Conservation (phyloP, 2,329 filamentous ascomycete genomes). For the Penicillium freii region DNA sequence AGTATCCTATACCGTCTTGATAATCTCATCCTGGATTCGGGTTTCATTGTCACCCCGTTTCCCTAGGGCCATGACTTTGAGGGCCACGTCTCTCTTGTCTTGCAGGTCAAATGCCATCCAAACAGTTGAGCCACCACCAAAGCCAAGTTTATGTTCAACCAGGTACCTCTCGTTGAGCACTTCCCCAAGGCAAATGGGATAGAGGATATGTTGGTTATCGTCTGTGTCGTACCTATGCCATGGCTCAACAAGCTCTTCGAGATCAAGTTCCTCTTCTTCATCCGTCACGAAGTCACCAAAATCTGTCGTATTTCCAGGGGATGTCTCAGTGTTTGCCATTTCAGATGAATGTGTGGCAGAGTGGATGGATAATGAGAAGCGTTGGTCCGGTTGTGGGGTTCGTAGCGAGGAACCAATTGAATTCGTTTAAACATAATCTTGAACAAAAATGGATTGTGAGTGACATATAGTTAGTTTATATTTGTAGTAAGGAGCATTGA, state of each 20-base stretch:
- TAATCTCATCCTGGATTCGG: constrained; percentile 23
- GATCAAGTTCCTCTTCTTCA: constrained; percentile 20
- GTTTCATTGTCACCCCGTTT: constrained; percentile 19
- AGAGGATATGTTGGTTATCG: constrained; percentile 14
- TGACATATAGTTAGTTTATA: too few species aligned
- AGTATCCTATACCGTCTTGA: constrained; percentile 17
- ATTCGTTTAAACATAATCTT: too few species aligned
- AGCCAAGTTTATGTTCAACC: constrained; percentile 28
- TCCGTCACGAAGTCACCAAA: constrained; percentile 17
- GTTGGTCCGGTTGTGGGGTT: background rate
- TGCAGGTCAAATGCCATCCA: constrained; percentile 28
- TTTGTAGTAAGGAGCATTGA: too few species aligned
- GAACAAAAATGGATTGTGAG: too few species aligned
- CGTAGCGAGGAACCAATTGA: too few species aligned
- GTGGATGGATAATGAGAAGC: background rate
- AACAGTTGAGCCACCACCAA: constrained; percentile 25
- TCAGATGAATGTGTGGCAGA: background rate
- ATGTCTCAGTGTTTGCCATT: background rate
- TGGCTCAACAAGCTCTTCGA: constrained; percentile 20
- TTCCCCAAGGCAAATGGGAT: constrained; percentile 21
- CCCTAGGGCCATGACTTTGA: constrained; percentile 25
- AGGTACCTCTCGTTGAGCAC: constrained; percentile 25
- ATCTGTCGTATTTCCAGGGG: background rate
- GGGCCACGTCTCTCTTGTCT: constrained; percentile 21
- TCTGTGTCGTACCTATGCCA: constrained; percentile 19